Percentiles rank a stretch among this genome's conserved stretches.
Conservation (phyloP, 306 rosid species). For the Comarum palustre region DNA sequence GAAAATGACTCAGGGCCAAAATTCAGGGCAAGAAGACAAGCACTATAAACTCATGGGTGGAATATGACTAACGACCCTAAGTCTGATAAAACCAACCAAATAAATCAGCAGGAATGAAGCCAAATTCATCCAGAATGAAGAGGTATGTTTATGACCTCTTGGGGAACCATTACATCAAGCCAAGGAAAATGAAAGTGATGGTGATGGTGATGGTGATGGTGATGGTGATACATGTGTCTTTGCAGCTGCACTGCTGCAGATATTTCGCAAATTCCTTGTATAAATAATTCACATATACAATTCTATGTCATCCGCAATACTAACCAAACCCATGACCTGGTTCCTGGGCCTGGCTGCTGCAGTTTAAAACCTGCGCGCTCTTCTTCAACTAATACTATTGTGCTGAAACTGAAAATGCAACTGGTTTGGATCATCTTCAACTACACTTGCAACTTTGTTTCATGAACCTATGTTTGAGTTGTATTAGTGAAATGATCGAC, state of each 20-base stretch:
- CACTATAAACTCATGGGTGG: slow-evolving; percentile 35
- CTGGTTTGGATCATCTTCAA: slow-evolving; percentile 17
- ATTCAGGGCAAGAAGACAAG: slow-evolving; percentile 28
- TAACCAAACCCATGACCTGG: neutral
- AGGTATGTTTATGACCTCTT: slow-evolving; percentile 30
- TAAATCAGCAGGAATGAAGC: slow-evolving; percentile 34
- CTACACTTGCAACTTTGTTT: neutral
- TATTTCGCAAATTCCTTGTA: neutral
- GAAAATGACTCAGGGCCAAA: neutral
- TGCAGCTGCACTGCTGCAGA: slow-evolving; percentile 17
- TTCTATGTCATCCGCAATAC: neutral
- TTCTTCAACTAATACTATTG: slow-evolving; percentile 4
- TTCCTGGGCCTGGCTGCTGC: no score
- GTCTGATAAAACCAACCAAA: slow-evolving; percentile 11
- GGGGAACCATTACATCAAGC: slow-evolving; percentile 37
- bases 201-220: slow-evolving; percentile 44
- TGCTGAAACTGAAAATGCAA: slow-evolving; percentile 18
- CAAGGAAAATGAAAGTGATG: slow-evolving; percentile 29
- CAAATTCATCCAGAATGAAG: slow-evolving; percentile 29
- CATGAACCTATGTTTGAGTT: neutral
- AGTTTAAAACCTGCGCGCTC: neutral
- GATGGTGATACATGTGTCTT: slow-evolving; percentile 44
- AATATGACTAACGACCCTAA: slow-evolving; percentile 45
- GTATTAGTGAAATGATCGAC: neutral
- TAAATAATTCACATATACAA: neutral